Conservation (phyloP, 257 asterid genomes). For the Rehmannia glutinosa region DNA sequence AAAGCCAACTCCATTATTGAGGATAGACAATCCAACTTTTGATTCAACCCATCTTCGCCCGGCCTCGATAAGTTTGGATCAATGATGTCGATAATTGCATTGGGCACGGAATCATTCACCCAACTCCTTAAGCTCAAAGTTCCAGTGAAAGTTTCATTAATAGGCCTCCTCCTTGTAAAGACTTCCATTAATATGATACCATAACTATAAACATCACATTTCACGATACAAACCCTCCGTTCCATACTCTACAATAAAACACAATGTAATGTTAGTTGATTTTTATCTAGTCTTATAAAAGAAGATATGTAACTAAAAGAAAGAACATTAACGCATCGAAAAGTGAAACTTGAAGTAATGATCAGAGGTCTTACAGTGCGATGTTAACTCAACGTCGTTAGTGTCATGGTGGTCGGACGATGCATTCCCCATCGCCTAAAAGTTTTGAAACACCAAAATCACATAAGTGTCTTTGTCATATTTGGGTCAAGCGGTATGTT, state of each 20-base stretch:
- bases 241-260: conserved; percentile 5
- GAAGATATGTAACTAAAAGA: too few relatives aligned
- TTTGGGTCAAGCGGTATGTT: neutral
- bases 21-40: neutral
- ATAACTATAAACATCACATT: conserved; percentile 7
- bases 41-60: neutral
- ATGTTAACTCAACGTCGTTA: neutral
- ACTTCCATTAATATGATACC: conserved; percentile 8
- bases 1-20: neutral
- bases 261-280: neutral
- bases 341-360: neutral
- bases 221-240: conserved; percentile 7
- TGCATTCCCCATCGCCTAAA: neutral
- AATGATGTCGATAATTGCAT: neutral
- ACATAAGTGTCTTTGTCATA: neutral
- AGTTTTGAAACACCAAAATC: neutral
- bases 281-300: too few relatives aligned
- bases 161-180: conserved; percentile 1
- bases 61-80: neutral
- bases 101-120: neutral
- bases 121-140: neutral
- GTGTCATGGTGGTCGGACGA: neutral
- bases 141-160: neutral
- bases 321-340: neutral
- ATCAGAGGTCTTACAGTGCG: neutral